Evolutionary conservation across 75 land plant genomes (phyloP), one percentile per base, ranked within the genome.

Genomic region (Selaginella tamariscina): DNA sequence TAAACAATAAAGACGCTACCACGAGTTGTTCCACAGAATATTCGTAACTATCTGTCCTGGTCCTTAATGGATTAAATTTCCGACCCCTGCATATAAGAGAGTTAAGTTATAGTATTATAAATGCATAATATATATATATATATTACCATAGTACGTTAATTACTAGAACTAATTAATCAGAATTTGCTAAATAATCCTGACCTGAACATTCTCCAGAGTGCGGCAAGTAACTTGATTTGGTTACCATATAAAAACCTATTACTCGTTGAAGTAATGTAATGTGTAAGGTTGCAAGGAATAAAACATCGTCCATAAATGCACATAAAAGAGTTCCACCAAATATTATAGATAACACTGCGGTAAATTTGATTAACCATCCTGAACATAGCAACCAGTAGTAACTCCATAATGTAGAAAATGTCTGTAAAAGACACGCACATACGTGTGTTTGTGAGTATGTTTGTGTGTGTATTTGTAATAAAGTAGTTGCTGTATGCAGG

Each of bases 151-250:
- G 56, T 21, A 27, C 1, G 9, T 28, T 24, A 1, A 9, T 13
- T 23, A 22, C 18, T 23, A 13, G 23, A 9, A 23, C 11, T 60
- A 22, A 29, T 65, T 30, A 65, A 22, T 5, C 11, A 29, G 27
- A 18, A 65, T n/a, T n/a, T n/a, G n/a, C n/a, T n/a, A n/a, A 22
- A 2, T 28, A 5, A 28, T 65, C 26, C n/a, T 22, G 62, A 94
- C 99, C 99, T 85, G 85, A 95, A 95, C 63, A 95, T 80, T 31
- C 99, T 91, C 88, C 92, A 95, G 29, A 95, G 70, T 60, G 99
- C 81, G 68, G 99, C 85, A 65, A 90, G 64, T 1, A 85, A 81
- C 55, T 84, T 85, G 60, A 95, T 81, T 75, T 95, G 99, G 30
- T 68, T 72, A 30, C 88, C 80, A 80, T 95, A 95, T 26, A 95